Evolutionary conservation across 1,139 yeast species (phyloP).

Genomic region (Blastobotrys indianensis): DNA sequence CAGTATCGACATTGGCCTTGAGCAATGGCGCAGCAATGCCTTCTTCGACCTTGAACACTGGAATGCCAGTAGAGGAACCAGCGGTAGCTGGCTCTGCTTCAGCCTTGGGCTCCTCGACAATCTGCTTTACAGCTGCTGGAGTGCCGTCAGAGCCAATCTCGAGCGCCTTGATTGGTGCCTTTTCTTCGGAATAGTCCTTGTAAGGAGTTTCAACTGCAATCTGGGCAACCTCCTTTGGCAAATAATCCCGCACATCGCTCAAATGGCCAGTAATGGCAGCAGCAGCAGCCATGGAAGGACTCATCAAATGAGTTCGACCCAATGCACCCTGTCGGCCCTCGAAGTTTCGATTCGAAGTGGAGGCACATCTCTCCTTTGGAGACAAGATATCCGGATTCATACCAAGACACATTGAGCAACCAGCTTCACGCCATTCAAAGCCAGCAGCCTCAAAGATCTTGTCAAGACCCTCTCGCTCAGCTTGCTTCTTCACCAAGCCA

Average conservation of each 20-base stretch:
- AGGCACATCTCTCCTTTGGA: slow-evolving; percentile 96
- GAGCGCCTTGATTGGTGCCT: slow-evolving; percentile 41
- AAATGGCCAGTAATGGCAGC: slow-evolving; percentile 92
- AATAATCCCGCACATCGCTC: slow-evolving; percentile 79
- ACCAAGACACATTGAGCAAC: slow-evolving; percentile 98
- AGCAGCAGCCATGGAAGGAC: slow-evolving; percentile 99
- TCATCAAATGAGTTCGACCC: slow-evolving; percentile 96
- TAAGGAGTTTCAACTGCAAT: slow-evolving; percentile 54
- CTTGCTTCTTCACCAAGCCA: slow-evolving; percentile 86
- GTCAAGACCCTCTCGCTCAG: slow-evolving; percentile 91
- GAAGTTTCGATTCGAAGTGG: slow-evolving; percentile 96
- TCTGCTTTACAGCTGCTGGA: slow-evolving; percentile 24
- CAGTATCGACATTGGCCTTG: slow-evolving; percentile 94
- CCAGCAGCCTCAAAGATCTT: slow-evolving; percentile 89
- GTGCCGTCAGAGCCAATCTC: slow-evolving; percentile 26
- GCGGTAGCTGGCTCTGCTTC: slow-evolving; percentile 32
- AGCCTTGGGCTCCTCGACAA: slow-evolving; percentile 33
- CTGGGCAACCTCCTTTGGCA: slow-evolving; percentile 58
- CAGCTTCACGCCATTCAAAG: slow-evolving; percentile 98
- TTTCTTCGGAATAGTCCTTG: slow-evolving; percentile 65
- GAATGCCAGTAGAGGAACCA: slow-evolving; percentile 53
- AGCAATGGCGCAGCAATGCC: slow-evolving; percentile 93
- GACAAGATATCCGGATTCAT: slow-evolving; percentile 97
- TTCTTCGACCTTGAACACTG: slow-evolving; percentile 64
- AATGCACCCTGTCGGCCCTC: slow-evolving; percentile 98